Conservation (phyloP, 208 protist genomes). For the Acanthamoeba sp. region DNA sequence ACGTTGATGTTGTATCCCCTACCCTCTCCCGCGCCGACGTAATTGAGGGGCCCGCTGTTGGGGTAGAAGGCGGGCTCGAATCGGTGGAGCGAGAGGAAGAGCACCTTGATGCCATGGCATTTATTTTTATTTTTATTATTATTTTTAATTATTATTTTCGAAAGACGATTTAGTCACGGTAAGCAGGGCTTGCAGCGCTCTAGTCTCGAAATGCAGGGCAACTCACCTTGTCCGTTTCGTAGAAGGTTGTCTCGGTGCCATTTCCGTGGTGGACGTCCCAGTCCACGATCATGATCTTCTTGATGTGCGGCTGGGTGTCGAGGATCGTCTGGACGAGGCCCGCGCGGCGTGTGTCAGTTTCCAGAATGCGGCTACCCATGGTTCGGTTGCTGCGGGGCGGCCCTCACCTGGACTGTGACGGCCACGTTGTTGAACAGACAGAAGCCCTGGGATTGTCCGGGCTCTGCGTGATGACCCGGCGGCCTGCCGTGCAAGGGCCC, state of each 20-base stretch:
- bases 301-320: constrained; percentile 49
- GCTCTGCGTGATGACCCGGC: constrained; percentile 36
- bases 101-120: neutral
- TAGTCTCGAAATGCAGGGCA: too few species aligned
- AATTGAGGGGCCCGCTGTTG: constrained; percentile 37
- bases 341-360: neutral
- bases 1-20: constrained; percentile 58
- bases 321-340: neutral
- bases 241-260: constrained; percentile 28
- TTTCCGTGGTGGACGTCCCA: constrained; percentile 54
- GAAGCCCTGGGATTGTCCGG: neutral
- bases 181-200: too few species aligned
- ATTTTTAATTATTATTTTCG: neutral
- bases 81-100: constrained; percentile 40
- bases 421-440: constrained; percentile 47
- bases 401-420: neutral
- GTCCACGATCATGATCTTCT: constrained; percentile 47
- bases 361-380: too few species aligned
- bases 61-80: constrained; percentile 42
- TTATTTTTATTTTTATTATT: neutral
- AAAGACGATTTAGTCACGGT: too few species aligned
- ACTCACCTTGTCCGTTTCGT: constrained; percentile 19
- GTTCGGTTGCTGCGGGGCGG: neutral
- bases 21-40: neutral
- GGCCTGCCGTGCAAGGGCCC: neutral